Evolutionary conservation across 176 grass and related monocot genomes (phyloP).

Genomic region (Aegilops umbellulata): DNA sequence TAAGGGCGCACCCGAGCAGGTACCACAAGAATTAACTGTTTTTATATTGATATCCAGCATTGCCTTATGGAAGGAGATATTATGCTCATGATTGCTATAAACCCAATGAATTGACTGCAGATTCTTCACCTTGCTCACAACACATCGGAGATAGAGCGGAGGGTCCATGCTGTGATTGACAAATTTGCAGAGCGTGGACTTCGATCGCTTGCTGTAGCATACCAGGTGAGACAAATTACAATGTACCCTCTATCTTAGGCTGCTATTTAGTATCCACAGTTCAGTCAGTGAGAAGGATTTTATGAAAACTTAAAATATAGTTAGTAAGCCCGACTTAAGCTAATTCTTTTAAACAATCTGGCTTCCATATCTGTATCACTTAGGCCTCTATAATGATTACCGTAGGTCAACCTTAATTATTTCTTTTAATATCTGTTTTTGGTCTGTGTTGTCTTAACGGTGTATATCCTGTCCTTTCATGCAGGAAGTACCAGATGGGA

Average conservation of each 20-base stretch:
- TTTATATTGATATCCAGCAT: not conserved
- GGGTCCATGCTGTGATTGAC: conserved; percentile 68
- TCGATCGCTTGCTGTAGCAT: conserved; percentile 77
- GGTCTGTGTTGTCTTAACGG: not conserved
- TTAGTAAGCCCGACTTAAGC: not conserved
- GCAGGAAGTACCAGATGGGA: conserved; percentile 73
- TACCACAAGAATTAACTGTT: not conserved
- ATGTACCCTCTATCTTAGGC: too few species aligned
- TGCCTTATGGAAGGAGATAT: not conserved
- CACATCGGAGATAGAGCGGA: conserved; percentile 60
- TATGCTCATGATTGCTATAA: not conserved
- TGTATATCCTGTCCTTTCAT: not conserved
- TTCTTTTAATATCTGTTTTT: not conserved
- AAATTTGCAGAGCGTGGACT: conserved; percentile 87
- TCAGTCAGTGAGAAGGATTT: too few species aligned
- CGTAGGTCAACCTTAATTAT: not conserved
- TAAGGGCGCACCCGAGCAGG: conserved; percentile 82
- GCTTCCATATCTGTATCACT: not conserved
- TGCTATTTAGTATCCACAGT: too few species aligned
- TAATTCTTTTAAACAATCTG: too few species aligned
- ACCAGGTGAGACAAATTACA: conserved; percentile 38
- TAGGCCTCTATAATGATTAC: not conserved
- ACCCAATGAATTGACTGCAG: conserved; percentile 22
- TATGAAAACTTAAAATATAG: too few species aligned
- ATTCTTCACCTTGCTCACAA: conserved; percentile 73